Evolutionary conservation across 2,329 filamentous ascomycete genomes (phyloP).

Genomic region (Rhinocladiella similis): DNA sequence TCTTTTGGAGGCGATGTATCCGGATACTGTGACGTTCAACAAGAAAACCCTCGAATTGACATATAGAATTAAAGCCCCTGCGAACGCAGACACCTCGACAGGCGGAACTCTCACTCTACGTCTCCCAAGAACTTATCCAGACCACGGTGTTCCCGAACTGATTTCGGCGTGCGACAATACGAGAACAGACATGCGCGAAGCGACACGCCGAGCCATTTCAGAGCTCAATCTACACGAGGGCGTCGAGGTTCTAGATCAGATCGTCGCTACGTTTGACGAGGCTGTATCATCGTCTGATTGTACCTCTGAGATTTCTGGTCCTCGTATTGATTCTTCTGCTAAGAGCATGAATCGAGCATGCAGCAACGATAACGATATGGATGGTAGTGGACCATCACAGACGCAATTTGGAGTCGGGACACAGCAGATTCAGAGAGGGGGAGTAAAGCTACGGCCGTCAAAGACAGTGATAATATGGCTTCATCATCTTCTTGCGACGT

Average conservation of each 20-base stretch:
- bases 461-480: slow-evolving; percentile 29
- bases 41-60: slow-evolving; percentile 15
- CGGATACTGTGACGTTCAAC: slow-evolving; percentile 12
- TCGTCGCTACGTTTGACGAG: slow-evolving; percentile 19
- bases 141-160: slow-evolving; percentile 10
- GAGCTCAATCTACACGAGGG: slow-evolving; percentile 3
- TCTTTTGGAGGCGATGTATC: slow-evolving; percentile 27
- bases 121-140: slow-evolving; percentile 19
- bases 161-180: slow-evolving; percentile 16
- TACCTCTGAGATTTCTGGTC: not conserved
- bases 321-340: not conserved
- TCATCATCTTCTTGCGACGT: slow-evolving; percentile 26
- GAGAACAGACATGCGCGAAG: slow-evolving; percentile 18
- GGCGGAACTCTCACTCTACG: slow-evolving; percentile 10
- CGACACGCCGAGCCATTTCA: slow-evolving; percentile 5
- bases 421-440: too few relatives aligned
- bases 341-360: not conserved
- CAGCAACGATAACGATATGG: not conserved
- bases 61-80: slow-evolving; percentile 17
- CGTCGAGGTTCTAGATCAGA: slow-evolving; percentile 22
- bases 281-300: not conserved
- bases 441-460: not conserved
- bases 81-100: not conserved
- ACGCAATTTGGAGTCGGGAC: too few relatives aligned
- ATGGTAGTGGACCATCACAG: not conserved